Evolutionary conservation across 495 filamentous ascomycete species (phyloP).

Genomic region (Chaetomidium leptoderma): DNA sequence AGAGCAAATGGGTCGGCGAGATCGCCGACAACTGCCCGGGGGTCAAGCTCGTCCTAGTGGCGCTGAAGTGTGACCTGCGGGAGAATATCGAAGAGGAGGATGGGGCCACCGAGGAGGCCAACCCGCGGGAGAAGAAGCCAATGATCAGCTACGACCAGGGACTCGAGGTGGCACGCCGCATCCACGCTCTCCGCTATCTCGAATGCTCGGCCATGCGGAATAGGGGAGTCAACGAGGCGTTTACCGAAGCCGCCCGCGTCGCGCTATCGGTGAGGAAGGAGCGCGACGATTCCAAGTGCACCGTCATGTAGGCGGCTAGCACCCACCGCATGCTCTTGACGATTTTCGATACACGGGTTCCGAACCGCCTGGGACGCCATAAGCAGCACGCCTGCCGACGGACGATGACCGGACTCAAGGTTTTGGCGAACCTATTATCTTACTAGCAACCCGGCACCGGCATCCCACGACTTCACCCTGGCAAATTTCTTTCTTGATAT

Average conservation of each 20-base stretch:
- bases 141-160: constrained; percentile 92
- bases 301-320: constrained; percentile 47
- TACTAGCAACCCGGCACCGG: background rate
- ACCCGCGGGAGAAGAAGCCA: constrained; percentile 56
- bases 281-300: constrained; percentile 52
- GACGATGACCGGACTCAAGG: background rate
- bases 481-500: background rate
- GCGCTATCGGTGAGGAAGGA: constrained; percentile 80
- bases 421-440: too few species aligned
- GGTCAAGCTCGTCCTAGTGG: constrained; percentile 92
- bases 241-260: constrained; percentile 97
- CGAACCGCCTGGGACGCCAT: background rate
- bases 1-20: constrained; percentile 95
- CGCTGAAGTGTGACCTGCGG: constrained; percentile 92
- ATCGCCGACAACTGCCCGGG: constrained; percentile 96
- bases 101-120: constrained; percentile 39
- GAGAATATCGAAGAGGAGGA: constrained; percentile 61
- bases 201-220: constrained; percentile 99
- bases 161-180: constrained; percentile 84
- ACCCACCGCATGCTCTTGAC: background rate
- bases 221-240: constrained; percentile 94
- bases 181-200: constrained; percentile 85
- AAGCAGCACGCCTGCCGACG: background rate
- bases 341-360: constrained; percentile 2
- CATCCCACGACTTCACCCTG: background rate